A percentile compares a stretch with the other conserved stretches of the same genome.
Evolutionary conservation across 805 yeast genomes (phyloP).

Genomic region (Wickerhamomyces strasburgensis): DNA sequence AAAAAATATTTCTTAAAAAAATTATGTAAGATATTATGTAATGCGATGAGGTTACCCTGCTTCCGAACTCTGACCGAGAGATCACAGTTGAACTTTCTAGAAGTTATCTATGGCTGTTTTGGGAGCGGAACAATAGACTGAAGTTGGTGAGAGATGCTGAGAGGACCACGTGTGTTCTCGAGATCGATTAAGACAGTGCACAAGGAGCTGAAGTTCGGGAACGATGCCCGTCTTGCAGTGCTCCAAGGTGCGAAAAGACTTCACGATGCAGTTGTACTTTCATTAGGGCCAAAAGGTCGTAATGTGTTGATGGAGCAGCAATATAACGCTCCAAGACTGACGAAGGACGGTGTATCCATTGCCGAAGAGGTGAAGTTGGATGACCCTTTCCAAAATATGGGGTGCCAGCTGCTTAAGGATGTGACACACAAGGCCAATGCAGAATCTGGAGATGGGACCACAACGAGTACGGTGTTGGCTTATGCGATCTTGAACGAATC

Average conservation of each 20-base stretch:
- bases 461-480: conserved; percentile 94
- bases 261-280: conserved; percentile 95
- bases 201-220: conserved; percentile 95
- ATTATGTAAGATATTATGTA: conserved; percentile 5
- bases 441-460: conserved; percentile 98
- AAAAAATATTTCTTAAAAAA: neutral
- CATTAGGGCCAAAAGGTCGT: conserved; percentile 97
- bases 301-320: conserved; percentile 95
- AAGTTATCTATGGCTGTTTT: neutral
- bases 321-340: conserved; percentile 95
- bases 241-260: conserved; percentile 90
- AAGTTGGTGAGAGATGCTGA: conserved; percentile 6
- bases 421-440: conserved; percentile 97
- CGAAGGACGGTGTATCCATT: conserved; percentile 98
- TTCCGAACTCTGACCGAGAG: neutral
- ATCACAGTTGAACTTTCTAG: neutral
- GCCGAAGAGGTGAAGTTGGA: conserved; percentile 78
- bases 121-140: too few relatives aligned
- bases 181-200: conserved; percentile 36
- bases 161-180: conserved; percentile 6
- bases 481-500: conserved; percentile 93
- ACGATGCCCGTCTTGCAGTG: conserved; percentile 93
- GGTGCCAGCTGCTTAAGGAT: conserved; percentile 92
- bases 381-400: conserved; percentile 94
- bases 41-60: conserved; percentile 14